Base-by-base conservation (phyloP, 164 flowering plant genomes). In the Saururus chinensis region DNA sequence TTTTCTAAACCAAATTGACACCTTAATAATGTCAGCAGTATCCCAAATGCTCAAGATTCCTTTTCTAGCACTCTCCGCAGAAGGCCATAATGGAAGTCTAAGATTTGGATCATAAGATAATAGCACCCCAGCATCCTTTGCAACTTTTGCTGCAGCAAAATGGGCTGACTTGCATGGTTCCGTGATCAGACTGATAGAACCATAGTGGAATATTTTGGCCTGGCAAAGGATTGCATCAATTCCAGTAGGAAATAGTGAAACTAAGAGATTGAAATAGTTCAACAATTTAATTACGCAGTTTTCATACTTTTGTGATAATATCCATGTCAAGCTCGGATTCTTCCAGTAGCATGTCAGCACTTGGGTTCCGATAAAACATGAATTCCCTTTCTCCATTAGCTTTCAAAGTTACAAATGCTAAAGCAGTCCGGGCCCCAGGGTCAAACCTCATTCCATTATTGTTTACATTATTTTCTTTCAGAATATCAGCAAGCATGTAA, bases 331-430 rank as follows among this genome's bases (percentile, higher is more conserved):
- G 91, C 66, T 93, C 99, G 24, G 74, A 52, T 73, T 85, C 96
- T 71, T 81, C 72, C 66, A 93, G 92, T 64, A 93, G 76, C 99
- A 93, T 93, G 78, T 93, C 97, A 45, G 99, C 99, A 80, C 97
- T 93, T n/a, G 99, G 99, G 61, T 93, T 93, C 25, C 99, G 86
- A 55, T 85, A 93, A 71, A 93, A 93, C 99, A 93, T 93, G 81
- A 93, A 93, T 51, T 93, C 96, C 10, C 99, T 95, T 63, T 93
- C 97, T 60, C 99, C 99, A 74, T 83, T 90, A 24, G 72, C 75
- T 66, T 73, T 84, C 69, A 93, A 64, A 14, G 97, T 93, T 40
- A 93, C 99, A 75, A 93, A 93, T 59, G 99, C 99, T 66, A 93
- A 80, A 69, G 97, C 99, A 60, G 99, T 93, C 59, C 99, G 79